Conservation (phyloP, 805 yeast genomes). For the Metschnikowia lochheadii region DNA sequence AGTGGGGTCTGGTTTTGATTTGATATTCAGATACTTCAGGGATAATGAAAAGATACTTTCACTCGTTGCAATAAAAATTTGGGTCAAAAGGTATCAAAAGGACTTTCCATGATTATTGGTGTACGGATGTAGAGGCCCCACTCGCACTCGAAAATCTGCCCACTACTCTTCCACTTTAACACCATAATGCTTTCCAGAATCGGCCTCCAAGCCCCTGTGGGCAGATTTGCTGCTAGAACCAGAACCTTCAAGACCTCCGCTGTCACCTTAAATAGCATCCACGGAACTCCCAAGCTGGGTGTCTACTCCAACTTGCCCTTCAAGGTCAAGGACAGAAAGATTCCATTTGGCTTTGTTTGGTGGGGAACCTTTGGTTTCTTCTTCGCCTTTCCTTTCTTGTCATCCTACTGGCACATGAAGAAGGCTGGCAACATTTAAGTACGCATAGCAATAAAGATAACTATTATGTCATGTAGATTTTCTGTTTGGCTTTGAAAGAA, state of each 20-base stretch:
- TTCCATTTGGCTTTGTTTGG: constrained; percentile 81
- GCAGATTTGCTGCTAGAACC: constrained; percentile 9
- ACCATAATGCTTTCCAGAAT: constrained; percentile 24
- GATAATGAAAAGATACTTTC: too few species aligned
- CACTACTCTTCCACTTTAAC: background rate
- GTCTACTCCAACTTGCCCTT: constrained; percentile 91
- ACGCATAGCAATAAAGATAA: constrained; percentile 2
- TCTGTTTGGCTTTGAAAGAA: too few species aligned
- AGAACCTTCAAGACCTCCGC: constrained; percentile 48
- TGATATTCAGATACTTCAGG: too few species aligned
- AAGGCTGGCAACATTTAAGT: constrained; percentile 61
- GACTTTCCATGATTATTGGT: background rate
- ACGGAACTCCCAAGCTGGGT: constrained; percentile 50
- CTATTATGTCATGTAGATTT: constrained; percentile 13
- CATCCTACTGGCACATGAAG: constrained; percentile 77
- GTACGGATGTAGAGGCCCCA: background rate
- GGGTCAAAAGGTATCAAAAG: too few species aligned
- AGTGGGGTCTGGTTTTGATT: too few species aligned
- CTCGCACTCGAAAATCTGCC: constrained; percentile 1
- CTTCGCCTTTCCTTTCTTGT: constrained; percentile 63
- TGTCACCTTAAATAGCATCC: constrained; percentile 31
- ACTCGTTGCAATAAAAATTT: background rate
- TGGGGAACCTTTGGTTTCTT: constrained; percentile 57
- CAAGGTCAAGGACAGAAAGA: constrained; percentile 87
- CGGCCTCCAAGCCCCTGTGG: constrained; percentile 18